A percentile compares a stretch with the other conserved stretches of the same genome.
phyloP scores from a whole-genome alignment of 345 rosid species.

The Brassica napus region Da-Ae NC_063436.1:13670501-13671000 shows the following conservation, averaged over 20 bases:
- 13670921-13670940: not conserved
- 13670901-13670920: not conserved
- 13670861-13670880: slow-evolving; percentile 54
- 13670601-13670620: not conserved
- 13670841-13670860: slow-evolving; percentile 38
- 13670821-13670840: slow-evolving; percentile 54
- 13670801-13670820: slow-evolving; percentile 28
- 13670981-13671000: not conserved
- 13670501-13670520: slow-evolving; percentile 67
- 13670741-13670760: slow-evolving; percentile 68
- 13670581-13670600: slow-evolving; percentile 22
- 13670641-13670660: slow-evolving; percentile 36
- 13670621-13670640: slow-evolving; percentile 3
- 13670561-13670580: slow-evolving; percentile 20
- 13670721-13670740: slow-evolving; percentile 38
- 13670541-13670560: slow-evolving; percentile 28
- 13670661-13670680: slow-evolving; percentile 57
- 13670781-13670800: slow-evolving; percentile 26
- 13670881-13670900: slow-evolving; percentile 38
- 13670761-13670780: slow-evolving; percentile 60
- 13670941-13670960: not conserved
- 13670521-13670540: slow-evolving; percentile 35
- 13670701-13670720: slow-evolving; percentile 28
- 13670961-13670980: not conserved
- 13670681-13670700: slow-evolving; percentile 36